These are phyloP conservation scores for Moesziomyces sp. DNA, from an alignment of 1,284 basidiomycete genomes.

Conservation along the genomic window DNA sequence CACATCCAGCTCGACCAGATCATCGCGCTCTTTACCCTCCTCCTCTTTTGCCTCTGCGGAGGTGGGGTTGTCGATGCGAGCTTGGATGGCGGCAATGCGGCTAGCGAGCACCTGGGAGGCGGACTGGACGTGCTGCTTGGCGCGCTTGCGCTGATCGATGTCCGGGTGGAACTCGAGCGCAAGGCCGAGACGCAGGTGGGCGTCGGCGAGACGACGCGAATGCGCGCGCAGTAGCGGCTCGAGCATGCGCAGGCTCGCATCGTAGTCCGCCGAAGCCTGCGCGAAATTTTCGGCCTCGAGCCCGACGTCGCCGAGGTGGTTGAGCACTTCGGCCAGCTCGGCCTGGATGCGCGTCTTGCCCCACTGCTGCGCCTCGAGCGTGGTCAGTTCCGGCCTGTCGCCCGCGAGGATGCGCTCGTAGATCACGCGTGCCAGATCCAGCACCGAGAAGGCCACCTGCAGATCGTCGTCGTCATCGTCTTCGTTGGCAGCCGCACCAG, in stretches of 20 bases:
- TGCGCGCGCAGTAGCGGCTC: constrained; percentile 54
- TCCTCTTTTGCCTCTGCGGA: constrained; percentile 4
- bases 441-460: constrained; percentile 58
- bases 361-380: constrained; percentile 53
- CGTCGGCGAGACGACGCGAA: constrained; percentile 64
- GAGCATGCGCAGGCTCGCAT: constrained; percentile 47
- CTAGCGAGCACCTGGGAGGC: constrained; percentile 47
- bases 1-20: constrained; percentile 44
- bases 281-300: constrained; percentile 66
- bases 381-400: constrained; percentile 28
- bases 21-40: constrained; percentile 46
- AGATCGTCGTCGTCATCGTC: constrained; percentile 63
- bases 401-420: constrained; percentile 54
- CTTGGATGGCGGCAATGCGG: constrained; percentile 48
- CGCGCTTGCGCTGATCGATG: constrained; percentile 38
- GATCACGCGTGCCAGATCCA: constrained; percentile 62
- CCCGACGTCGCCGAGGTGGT: constrained; percentile 65
- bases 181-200: constrained; percentile 62
- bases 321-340: constrained; percentile 64
- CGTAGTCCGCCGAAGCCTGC: constrained; percentile 63
- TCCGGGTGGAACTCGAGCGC: constrained; percentile 66
- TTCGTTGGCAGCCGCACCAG: constrained; percentile 28
- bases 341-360: constrained; percentile 39
- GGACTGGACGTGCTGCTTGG: constrained; percentile 51
- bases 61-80: constrained; percentile 12